Percentiles rank a stretch among this genome's conserved stretches.
phyloP scores from a whole-genome alignment of 148 eudicot genomes.

The Simmondsia chinensis region DNA sequence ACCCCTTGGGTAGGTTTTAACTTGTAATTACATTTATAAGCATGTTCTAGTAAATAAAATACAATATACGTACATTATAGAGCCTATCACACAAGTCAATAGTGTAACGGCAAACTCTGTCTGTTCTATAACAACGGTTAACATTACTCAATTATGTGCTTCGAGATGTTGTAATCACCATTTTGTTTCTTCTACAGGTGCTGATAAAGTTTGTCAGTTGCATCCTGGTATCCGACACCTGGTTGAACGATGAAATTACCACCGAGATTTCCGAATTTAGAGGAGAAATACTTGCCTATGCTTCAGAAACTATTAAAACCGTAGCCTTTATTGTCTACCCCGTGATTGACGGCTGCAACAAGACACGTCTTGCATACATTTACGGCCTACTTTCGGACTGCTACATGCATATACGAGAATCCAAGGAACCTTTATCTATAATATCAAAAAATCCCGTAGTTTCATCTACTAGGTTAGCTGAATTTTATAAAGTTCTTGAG shows the following conservation, averaged over 20 bases:
- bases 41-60: no score
- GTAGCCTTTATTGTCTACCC: slow-evolving; percentile 56
- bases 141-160: background rate
- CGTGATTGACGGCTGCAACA: slow-evolving; percentile 60
- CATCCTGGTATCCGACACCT: slow-evolving; percentile 69
- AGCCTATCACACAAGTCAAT: no score
- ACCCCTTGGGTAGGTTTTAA: no score
- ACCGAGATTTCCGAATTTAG: slow-evolving; percentile 49
- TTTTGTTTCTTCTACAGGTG: slow-evolving; percentile 41
- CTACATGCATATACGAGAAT: slow-evolving; percentile 49
- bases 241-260: slow-evolving; percentile 65
- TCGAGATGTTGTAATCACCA: background rate
- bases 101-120: no score
- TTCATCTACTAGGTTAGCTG: slow-evolving; percentile 21
- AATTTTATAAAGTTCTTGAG: slow-evolving; percentile 52
- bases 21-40: no score
- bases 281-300: slow-evolving; percentile 51
- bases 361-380: slow-evolving; percentile 57
- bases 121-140: no score
- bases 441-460: slow-evolving; percentile 11
- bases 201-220: slow-evolving; percentile 51
- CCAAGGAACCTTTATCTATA: slow-evolving; percentile 14
- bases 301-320: slow-evolving; percentile 45
- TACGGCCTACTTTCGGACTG: slow-evolving; percentile 70
- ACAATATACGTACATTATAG: no score